phyloP scores from a whole-genome alignment of 2,329 filamentous ascomycete species.

The Pseudogymnoascus sp. region DNA sequence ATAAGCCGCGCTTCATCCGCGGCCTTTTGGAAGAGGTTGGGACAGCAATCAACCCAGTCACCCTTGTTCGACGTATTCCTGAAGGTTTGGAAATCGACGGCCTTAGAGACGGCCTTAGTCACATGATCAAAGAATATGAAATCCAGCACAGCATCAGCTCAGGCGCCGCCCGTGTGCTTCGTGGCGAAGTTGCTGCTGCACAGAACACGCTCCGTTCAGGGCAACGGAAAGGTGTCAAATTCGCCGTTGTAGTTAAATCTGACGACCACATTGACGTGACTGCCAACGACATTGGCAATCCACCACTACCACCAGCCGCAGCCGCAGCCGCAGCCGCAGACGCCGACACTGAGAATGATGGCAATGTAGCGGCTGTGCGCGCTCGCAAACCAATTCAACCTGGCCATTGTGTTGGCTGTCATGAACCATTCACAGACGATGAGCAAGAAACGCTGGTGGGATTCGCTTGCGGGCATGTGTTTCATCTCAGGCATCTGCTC shows the following conservation, averaged over 20 bases:
- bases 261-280: constrained; percentile 37
- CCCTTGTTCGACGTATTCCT: constrained; percentile 80
- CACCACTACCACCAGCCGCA: too few relatives aligned
- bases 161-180: constrained; percentile 77
- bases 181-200: constrained; percentile 76
- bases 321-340: constrained; percentile 19
- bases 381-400: constrained; percentile 30
- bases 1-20: constrained; percentile 90
- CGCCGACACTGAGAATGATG: constrained; percentile 15
- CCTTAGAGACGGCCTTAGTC: constrained; percentile 74
- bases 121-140: constrained; percentile 92
- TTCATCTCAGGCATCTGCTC: constrained; percentile 66
- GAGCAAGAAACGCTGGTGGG: constrained; percentile 68
- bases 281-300: constrained; percentile 36
- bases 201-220: constrained; percentile 75
- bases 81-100: constrained; percentile 90
- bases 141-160: constrained; percentile 88
- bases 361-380: constrained; percentile 6
- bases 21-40: constrained; percentile 89
- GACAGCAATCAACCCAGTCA: constrained; percentile 86
- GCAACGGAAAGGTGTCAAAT: constrained; percentile 79
- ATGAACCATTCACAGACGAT: constrained; percentile 47
- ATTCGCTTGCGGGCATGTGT: constrained; percentile 76
- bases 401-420: constrained; percentile 53
- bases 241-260: constrained; percentile 56